These are phyloP conservation scores for Beta lomatogona DNA, from an alignment of 179 eudicot genomes.

Conservation along the genomic window DNA sequence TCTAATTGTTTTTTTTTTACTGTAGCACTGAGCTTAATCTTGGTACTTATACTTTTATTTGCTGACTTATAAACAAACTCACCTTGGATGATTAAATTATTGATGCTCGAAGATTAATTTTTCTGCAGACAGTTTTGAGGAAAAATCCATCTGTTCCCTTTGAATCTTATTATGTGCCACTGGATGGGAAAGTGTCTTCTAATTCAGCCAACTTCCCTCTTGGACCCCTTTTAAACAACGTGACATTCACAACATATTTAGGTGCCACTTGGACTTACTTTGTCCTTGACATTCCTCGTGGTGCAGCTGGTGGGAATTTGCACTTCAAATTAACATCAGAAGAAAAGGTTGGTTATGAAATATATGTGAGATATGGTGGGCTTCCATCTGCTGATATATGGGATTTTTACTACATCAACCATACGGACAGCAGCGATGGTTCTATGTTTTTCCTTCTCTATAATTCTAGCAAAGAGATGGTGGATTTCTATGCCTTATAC, in stretches of 20 bases:
- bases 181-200: slow-evolving; percentile 42
- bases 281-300: slow-evolving; percentile 74
- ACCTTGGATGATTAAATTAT: slow-evolving; percentile 33
- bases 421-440: slow-evolving; percentile 65
- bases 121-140: slow-evolving; percentile 78
- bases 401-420: slow-evolving; percentile 71
- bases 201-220: slow-evolving; percentile 63
- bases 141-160: slow-evolving; percentile 61
- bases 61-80: slow-evolving; percentile 30
- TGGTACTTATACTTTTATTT: background rate
- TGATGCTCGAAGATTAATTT: slow-evolving; percentile 46
- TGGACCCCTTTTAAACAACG: slow-evolving; percentile 71
- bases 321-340: slow-evolving; percentile 65
- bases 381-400: slow-evolving; percentile 61
- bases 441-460: slow-evolving; percentile 67
- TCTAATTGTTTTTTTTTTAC: background rate
- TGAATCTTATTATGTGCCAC: slow-evolving; percentile 71
- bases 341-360: slow-evolving; percentile 46
- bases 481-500: slow-evolving; percentile 74
- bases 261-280: slow-evolving; percentile 76
- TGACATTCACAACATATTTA: slow-evolving; percentile 34
- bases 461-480: slow-evolving; percentile 57
- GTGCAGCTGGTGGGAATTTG: slow-evolving; percentile 80
- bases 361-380: slow-evolving; percentile 77
- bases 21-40: slow-evolving; percentile 1